A percentile compares a stretch with the other conserved stretches of the same genome.
phyloP scores from a whole-genome alignment of 306 rosid species.

The Abrus pulchellus region DNA sequence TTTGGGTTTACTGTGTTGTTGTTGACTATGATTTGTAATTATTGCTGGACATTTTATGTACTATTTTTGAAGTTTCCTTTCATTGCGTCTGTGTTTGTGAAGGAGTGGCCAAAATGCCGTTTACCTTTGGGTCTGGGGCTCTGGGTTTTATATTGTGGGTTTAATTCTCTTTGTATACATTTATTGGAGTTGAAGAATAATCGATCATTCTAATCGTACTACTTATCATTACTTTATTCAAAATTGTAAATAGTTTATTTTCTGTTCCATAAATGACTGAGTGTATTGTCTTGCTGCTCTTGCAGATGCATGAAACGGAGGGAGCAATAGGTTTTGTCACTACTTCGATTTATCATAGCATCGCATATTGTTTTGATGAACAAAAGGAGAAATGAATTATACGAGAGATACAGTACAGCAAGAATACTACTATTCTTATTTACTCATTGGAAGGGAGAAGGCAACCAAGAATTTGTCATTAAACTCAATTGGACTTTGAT shows the following conservation, averaged over 20 bases:
- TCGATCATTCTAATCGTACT: conserved; percentile 6
- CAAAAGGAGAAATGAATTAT: not conserved
- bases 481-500: conserved; percentile 23
- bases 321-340: conserved; percentile 32
- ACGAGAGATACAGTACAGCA: conserved; percentile 4
- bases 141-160: not conserved
- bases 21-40: not conserved
- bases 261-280: not conserved
- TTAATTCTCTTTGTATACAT: not conserved
- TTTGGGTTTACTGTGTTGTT: conserved; percentile 5
- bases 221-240: not conserved
- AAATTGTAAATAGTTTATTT: not conserved
- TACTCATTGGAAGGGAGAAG: not conserved
- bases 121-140: conserved; percentile 10
- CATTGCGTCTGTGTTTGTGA: not conserved
- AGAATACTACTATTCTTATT: not conserved
- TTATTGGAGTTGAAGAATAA: conserved; percentile 19
- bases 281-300: conserved; percentile 45
- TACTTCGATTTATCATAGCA: conserved; percentile 34
- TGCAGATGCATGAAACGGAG: conserved; percentile 51
- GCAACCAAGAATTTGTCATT: conserved; percentile 1
- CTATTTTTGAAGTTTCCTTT: not conserved
- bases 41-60: not conserved
- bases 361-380: conserved; percentile 34
- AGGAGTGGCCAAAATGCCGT: not conserved